Base-by-base conservation (phyloP, 805 yeast species). In the Sungouiella blattae region DNA sequence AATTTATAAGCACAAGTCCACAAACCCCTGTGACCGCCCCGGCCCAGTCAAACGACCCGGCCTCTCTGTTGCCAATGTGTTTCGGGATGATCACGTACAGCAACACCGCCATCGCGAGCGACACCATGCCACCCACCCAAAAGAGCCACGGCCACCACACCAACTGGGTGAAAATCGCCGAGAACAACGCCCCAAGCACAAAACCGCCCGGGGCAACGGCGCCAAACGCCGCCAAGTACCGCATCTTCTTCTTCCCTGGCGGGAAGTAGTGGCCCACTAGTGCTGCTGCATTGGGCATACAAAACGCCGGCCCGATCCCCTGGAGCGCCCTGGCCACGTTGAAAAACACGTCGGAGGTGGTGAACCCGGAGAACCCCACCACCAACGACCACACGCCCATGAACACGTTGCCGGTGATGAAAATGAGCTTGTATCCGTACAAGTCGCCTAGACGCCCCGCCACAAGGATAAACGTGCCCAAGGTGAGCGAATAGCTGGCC, bases 61-160 rank as follows among this genome's bases (percentile, higher is more conserved):
- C 23, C 11, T 32, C 21, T 6, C 34, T 28, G 21, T 36, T 37
- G 1, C 57, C 61, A 11, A 62, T 55, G n/a, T 52, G 39, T 6
- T 45, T 27, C 2, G 68, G 68, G 18, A 62, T 57, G 17, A 53
- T 44, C 25, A 58, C 49, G 33, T 22, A 50, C 3, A 53, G 53
- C 3, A 45, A 2, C 2, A 52, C 34, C 0, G 53, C 54, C 2
- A 50, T 28, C 0, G 22, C 36, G 6, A 46, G 28, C 18, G 53
- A 35, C 2, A 49, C 40, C 11, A 60, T 56, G 2, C 55, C 53
- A 26, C 52, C 39, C 3, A 53, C 41, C 64, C 66, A 61, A 32
- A 54, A 58, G 0, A 45, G 36, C 65, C 64, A 59, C 1, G 64
- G 64, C 67, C 66, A 61, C 64, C 66, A 60, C 4, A 49, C 55